Conservation (phyloP, 129 eudicot genomes). For the Flaveria sonorensis region DNA sequence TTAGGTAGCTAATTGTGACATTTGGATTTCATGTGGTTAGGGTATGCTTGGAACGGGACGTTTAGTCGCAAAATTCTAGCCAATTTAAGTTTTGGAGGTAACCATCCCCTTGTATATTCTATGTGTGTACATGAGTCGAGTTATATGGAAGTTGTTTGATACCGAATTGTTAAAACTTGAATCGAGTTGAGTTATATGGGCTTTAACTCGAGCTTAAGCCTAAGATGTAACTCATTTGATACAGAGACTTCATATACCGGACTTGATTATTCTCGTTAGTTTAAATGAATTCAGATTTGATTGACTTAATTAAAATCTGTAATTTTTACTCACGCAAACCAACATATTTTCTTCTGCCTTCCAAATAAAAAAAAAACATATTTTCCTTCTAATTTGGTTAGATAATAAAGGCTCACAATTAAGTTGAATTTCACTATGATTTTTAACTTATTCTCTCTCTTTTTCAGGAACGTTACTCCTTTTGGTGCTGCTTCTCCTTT, state of each 20-base stretch:
- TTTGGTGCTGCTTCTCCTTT: slow-evolving; percentile 39
- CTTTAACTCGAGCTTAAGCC: background rate
- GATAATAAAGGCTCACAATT: background rate
- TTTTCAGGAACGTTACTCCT: slow-evolving; percentile 49
- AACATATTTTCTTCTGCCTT: too few species aligned
- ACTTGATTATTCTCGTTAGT: too few species aligned
- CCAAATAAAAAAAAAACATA: too few species aligned
- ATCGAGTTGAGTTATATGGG: background rate
- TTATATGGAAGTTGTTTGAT: background rate
- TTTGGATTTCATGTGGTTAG: slow-evolving; percentile 38
- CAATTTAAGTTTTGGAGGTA: slow-evolving; percentile 56
- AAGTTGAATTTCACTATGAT: background rate
- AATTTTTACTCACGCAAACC: too few species aligned
- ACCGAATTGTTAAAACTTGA: background rate
- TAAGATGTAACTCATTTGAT: background rate
- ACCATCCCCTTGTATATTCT: background rate
- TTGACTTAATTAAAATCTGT: too few species aligned
- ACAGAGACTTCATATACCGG: background rate
- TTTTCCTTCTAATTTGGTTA: background rate
- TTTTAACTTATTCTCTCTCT: background rate
- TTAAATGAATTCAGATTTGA: too few species aligned
- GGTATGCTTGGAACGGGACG: slow-evolving; percentile 65
- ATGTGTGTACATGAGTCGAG: background rate
- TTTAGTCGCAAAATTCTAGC: slow-evolving; percentile 48
- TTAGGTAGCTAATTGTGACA: background rate